These are phyloP conservation scores for Penicillium flavigenum DNA, from an alignment of 495 filamentous ascomycete species.

Conservation along the genomic window DNA sequence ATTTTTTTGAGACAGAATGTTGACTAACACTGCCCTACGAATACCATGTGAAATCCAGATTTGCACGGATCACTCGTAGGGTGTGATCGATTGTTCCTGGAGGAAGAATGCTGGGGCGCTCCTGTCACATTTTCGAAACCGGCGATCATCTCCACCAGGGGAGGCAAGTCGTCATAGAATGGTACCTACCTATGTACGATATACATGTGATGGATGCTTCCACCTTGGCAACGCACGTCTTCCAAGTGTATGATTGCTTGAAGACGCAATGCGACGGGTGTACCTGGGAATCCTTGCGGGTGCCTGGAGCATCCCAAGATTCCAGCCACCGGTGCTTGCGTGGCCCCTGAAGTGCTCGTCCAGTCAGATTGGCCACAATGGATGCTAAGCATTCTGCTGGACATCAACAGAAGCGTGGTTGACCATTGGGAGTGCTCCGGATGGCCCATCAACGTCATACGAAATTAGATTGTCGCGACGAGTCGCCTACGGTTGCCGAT, in stretches of 20 bases:
- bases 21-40: background rate
- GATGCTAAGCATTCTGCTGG: slow-evolving; percentile 32
- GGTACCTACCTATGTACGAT: slow-evolving; percentile 11
- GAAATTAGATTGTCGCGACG: slow-evolving; percentile 13
- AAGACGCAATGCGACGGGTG: slow-evolving; percentile 3
- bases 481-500: slow-evolving; percentile 15
- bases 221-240: background rate
- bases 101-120: slow-evolving; percentile 17
- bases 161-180: slow-evolving; percentile 5
- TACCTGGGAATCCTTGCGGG: slow-evolving; percentile 13
- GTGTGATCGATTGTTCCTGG: slow-evolving; percentile 6
- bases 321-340: slow-evolving; percentile 32
- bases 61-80: background rate
- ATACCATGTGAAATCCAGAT: background rate
- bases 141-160: slow-evolving; percentile 8
- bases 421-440: slow-evolving; percentile 16
- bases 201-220: slow-evolving; percentile 10
- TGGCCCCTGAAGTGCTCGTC: slow-evolving; percentile 6
- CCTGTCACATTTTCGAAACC: slow-evolving; percentile 19
- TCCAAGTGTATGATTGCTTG: background rate
- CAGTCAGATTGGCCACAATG: slow-evolving; percentile 18
- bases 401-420: slow-evolving; percentile 5
- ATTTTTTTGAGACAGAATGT: background rate
- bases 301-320: slow-evolving; percentile 7
- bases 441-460: slow-evolving; percentile 24